Evolutionary conservation across 495 filamentous ascomycete species (phyloP).

Genomic region (Hypoxylon crocopeplum): DNA sequence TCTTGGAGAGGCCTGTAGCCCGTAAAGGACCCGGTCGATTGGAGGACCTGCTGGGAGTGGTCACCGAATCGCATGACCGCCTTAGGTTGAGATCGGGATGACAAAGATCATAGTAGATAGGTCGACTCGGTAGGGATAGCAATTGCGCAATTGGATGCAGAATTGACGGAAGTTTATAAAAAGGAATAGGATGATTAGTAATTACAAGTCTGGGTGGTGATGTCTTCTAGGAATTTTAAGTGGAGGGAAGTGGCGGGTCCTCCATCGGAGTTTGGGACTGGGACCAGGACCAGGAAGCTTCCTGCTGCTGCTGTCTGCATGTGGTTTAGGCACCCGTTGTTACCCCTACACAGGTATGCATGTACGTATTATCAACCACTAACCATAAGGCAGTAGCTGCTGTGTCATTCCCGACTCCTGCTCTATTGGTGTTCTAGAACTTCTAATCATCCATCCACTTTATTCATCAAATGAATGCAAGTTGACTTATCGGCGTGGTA

Average conservation of each 20-base stretch:
- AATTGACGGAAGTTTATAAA: slow-evolving; percentile 37
- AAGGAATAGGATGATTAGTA: slow-evolving; percentile 16
- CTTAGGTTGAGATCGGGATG: slow-evolving; percentile 24
- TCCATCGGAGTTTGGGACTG: slow-evolving; percentile 20
- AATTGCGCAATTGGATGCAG: slow-evolving; percentile 38
- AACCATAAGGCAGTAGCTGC: not conserved
- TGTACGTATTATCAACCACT: not conserved
- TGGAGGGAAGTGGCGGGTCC: slow-evolving; percentile 10
- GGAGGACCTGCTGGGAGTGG: slow-evolving; percentile 52
- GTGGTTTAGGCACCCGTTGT: not conserved
- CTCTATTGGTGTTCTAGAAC: slow-evolving; percentile 1
- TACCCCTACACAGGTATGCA: not conserved
- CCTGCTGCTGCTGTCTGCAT: not conserved
- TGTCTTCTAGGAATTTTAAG: slow-evolving; percentile 24
- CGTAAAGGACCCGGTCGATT: slow-evolving; percentile 60
- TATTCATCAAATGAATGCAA: not conserved
- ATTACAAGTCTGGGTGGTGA: slow-evolving; percentile 15
- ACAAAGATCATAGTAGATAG: slow-evolving; percentile 40
- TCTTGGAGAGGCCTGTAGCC: slow-evolving; percentile 52
- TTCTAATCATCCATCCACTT: not conserved
- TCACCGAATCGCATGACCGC: slow-evolving; percentile 43
- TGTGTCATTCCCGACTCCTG: not conserved
- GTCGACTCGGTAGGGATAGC: slow-evolving; percentile 4
- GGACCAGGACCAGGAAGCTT: too few relatives aligned
- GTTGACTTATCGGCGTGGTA: too few relatives aligned